Conservation (phyloP, 768 basidiomycete genomes). For the Tephrocybe sp. region DNA sequence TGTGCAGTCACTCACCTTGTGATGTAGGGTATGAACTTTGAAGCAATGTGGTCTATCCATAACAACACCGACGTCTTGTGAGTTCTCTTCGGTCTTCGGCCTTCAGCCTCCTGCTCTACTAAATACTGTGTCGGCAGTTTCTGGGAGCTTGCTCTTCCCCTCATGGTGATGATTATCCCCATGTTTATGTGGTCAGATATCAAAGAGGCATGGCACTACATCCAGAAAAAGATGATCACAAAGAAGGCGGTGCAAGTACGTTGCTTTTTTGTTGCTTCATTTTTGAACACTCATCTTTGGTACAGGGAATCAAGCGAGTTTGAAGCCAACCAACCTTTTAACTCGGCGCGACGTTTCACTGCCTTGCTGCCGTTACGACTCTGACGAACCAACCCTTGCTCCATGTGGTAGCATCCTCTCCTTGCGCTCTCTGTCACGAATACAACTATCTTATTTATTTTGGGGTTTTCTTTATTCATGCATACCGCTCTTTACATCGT, state of each 20-base stretch:
- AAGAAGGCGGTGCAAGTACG: conserved; percentile 39
- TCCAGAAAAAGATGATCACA: conserved; percentile 41
- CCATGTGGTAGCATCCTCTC: neutral
- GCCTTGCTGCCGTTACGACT: neutral
- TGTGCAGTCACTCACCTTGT: neutral
- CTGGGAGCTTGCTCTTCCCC: conserved; percentile 66
- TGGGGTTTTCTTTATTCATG: too few species aligned
- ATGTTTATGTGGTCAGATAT: conserved; percentile 60
- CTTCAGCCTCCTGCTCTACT: neutral
- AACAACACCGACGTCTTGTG: conserved; percentile 46
- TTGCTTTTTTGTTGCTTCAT: neutral
- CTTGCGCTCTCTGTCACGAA: too few species aligned
- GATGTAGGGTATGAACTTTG: conserved; percentile 70
- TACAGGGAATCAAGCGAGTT: conserved; percentile 15
- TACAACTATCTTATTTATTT: too few species aligned
- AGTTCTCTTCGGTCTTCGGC: conserved; percentile 24
- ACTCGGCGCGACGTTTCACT: neutral
- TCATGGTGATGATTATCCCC: conserved; percentile 58
- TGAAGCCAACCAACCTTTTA: neutral
- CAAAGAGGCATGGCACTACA: conserved; percentile 40
- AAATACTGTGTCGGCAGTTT: conserved; percentile 41
- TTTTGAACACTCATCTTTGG: neutral
- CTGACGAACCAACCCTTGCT: neutral
- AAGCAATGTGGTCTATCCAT: conserved; percentile 48
- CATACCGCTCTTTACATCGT: neutral